Conservation (phyloP, 495 filamentous ascomycete genomes). For the Penicillium desertorum region DNA sequence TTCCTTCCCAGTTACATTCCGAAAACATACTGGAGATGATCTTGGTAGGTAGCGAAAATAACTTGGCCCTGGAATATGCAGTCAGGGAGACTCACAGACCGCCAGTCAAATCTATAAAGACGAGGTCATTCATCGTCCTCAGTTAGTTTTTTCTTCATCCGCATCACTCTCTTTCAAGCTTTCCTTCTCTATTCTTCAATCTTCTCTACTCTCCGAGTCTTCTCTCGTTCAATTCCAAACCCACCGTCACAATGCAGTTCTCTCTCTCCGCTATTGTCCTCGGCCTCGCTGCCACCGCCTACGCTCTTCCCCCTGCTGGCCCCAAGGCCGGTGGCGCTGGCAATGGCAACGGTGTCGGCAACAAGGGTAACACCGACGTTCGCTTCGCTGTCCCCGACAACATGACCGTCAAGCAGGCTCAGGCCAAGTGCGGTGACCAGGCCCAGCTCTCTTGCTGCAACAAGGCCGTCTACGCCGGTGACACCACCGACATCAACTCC, state of each 20-base stretch:
- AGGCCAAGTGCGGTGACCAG: slow-evolving; percentile 49
- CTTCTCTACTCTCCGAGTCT: slow-evolving; percentile 26
- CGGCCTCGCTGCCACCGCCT: slow-evolving; percentile 33
- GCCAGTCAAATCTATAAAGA: slow-evolving; percentile 41
- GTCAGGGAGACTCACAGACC: slow-evolving; percentile 26
- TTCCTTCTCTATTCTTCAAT: slow-evolving; percentile 30
- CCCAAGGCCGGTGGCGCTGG: slow-evolving; percentile 10
- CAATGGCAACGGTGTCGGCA: slow-evolving; percentile 24
- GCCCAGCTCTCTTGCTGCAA: slow-evolving; percentile 51
- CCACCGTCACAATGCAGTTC: slow-evolving; percentile 45
- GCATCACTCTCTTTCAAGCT: slow-evolving; percentile 32
- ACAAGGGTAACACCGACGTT: slow-evolving; percentile 34
- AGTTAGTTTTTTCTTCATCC: slow-evolving; percentile 32
- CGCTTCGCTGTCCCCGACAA: slow-evolving; percentile 39
- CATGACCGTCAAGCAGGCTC: slow-evolving; percentile 49
- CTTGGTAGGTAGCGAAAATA: slow-evolving; percentile 11
- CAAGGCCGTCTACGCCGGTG: slow-evolving; percentile 47
- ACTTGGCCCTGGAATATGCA: slow-evolving; percentile 14
- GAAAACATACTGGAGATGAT: slow-evolving; percentile 20
- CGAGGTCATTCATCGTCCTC: slow-evolving; percentile 19
- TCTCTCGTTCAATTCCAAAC: slow-evolving; percentile 37
- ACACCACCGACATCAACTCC: slow-evolving; percentile 32
- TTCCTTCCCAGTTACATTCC: slow-evolving; percentile 41
- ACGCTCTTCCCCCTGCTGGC: slow-evolving; percentile 26
- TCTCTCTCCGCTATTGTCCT: slow-evolving; percentile 29